Conservation (phyloP, 176 grass and related monocot species). For the Aegilops bicornis region DNA sequence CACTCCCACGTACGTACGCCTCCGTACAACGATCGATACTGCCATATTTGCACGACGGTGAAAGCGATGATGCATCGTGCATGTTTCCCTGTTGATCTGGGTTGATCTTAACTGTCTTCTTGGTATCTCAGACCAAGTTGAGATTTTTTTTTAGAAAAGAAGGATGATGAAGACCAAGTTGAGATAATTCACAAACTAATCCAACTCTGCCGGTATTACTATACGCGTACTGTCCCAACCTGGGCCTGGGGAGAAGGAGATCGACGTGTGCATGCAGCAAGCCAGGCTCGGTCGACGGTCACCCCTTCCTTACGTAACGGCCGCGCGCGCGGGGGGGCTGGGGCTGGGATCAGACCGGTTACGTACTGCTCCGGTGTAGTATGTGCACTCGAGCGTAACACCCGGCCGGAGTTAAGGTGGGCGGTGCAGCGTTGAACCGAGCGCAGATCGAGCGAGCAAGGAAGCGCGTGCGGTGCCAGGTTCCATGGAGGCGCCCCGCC, state of each 20-base stretch:
- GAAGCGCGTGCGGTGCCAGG: conserved; percentile 7
- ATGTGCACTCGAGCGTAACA: conserved; percentile 16
- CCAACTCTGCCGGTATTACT: no score
- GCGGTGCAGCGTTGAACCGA: conserved; percentile 18
- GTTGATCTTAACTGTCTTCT: no score
- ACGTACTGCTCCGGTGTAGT: conserved; percentile 2
- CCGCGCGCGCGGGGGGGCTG: neutral
- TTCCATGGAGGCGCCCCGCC: conserved; percentile 12
- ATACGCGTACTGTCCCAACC: neutral
- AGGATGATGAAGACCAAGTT: no score
- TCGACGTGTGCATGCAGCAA: conserved; percentile 8
- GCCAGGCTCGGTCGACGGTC: no score
- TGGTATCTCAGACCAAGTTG: no score
- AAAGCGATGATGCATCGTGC: no score
- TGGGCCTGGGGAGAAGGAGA: neutral
- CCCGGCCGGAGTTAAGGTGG: conserved; percentile 28
- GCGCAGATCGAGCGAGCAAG: neutral
- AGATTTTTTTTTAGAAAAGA: no score
- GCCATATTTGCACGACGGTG: no score
- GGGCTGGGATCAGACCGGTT: neutral
- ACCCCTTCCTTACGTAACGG: neutral
- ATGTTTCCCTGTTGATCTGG: no score
- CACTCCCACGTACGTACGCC: no score
- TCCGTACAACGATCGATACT: no score
- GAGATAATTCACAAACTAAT: no score